Base-by-base conservation (phyloP, 768 basidiomycete genomes). In the Boletus eberwhitei region DNA sequence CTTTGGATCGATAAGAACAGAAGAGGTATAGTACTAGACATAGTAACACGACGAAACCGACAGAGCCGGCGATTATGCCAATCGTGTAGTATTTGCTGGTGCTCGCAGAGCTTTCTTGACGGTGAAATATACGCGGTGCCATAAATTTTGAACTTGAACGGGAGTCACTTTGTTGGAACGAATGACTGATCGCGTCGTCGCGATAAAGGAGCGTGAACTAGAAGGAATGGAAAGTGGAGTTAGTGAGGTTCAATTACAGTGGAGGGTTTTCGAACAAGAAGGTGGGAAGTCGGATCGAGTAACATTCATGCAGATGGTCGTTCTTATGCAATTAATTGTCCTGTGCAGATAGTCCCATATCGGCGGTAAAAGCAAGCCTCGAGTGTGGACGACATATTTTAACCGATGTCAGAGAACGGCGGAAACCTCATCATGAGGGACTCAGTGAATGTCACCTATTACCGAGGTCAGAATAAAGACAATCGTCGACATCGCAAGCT, bases 71-170 rank as follows among this genome's bases (percentile, higher is more conserved):
- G 8, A 58, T 34, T 5, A 74, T 70, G 60, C 85, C 75, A 9
- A 81, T 84, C 47, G 70, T 78, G 46, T 86, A 76, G 59, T 9
- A 17, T 11, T 75, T 63, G 7, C 76, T 66, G 40, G 52, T 58
- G 9, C 1, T n/a, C 16, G 29, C 4, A 6, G 36, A 24, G 7
- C 8, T 17, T 2, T 7, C 17, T 39, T 16, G 12, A 19, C 61
- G 67, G 19, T 54, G 7, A 55, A 52, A 26, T 48, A 48, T 19
- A 24, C 22, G 32, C 14, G 62, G 52, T 4, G 68, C 60, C 61
- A 68, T 69, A 21, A 19, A 50, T 19, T 51, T 26, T n/a, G 44
- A 29, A 48, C n/a, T 41, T 32, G 34, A 44, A 43, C 11, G 21
- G 8, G 13, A n/a, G 21, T 40, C 37, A 39, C 24, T 22, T 45